Conservation (phyloP, 306 rosid genomes). For the Cicer yamashitae region DNA sequence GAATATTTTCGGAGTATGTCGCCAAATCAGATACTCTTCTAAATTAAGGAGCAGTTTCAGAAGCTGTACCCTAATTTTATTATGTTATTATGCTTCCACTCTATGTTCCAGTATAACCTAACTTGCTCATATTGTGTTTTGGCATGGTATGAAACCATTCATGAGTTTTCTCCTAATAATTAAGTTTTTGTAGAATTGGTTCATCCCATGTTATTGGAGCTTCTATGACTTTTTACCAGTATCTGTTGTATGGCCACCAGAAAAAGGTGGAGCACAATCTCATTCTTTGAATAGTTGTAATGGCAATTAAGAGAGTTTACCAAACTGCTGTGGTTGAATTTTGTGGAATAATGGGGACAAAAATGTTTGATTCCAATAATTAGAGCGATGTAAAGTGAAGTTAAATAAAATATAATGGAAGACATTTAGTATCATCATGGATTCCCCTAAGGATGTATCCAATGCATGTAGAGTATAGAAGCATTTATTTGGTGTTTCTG, state of each 20-base stretch:
- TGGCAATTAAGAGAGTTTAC: too few species aligned
- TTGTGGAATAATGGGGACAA: too few species aligned
- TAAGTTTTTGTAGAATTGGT: neutral
- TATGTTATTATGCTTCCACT: neutral
- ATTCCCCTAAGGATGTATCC: neutral
- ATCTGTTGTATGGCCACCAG: constrained; percentile 1
- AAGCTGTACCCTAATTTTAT: neutral
- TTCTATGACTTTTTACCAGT: neutral
- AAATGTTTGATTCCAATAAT: neutral
- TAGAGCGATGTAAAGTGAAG: neutral
- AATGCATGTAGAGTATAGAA: neutral
- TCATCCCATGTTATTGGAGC: neutral
- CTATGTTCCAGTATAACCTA: neutral
- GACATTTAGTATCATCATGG: neutral
- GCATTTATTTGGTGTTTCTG: constrained; percentile 4
- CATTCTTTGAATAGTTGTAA: too few species aligned
- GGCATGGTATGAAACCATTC: constrained; percentile 7
- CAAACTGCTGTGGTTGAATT: too few species aligned
- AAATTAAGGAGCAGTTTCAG: neutral
- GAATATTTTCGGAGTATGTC: neutral
- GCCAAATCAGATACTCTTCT: neutral
- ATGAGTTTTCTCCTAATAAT: neutral
- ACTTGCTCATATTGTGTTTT: neutral
- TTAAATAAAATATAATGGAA: too few species aligned
- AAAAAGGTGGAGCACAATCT: neutral